phyloP scores from a whole-genome alignment of 2,329 filamentous ascomycete genomes.

The Coleophoma eucalyptorum region DNA sequence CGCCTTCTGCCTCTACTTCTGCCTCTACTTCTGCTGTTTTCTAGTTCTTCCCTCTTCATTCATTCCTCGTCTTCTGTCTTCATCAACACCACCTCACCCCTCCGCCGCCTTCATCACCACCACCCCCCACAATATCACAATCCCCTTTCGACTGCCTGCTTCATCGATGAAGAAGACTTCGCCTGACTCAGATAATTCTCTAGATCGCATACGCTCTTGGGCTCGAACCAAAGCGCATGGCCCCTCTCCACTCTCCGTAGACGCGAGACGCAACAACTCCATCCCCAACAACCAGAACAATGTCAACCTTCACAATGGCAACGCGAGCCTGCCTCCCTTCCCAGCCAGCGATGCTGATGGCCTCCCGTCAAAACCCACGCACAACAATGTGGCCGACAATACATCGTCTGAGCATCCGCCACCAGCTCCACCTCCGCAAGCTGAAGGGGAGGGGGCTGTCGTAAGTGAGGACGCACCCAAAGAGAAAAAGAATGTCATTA shows the following conservation, averaged over 20 bases:
- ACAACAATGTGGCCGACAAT: constrained; percentile 28
- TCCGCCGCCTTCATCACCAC: not conserved
- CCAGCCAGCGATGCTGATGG: constrained; percentile 21
- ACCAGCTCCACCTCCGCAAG: constrained; percentile 43
- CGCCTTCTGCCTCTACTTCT: too few relatives aligned
- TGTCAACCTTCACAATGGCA: constrained; percentile 13
- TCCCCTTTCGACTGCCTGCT: not conserved
- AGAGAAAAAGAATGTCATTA: constrained; percentile 20
- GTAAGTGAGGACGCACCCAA: constrained; percentile 32
- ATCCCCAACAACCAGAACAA: constrained; percentile 13
- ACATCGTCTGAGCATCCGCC: constrained; percentile 29
- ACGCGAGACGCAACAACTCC: constrained; percentile 20
- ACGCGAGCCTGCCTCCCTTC: constrained; percentile 15
- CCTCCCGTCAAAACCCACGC: constrained; percentile 22
- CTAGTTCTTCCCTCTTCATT: too few relatives aligned
- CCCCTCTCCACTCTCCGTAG: constrained; percentile 34
- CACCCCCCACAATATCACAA: not conserved
- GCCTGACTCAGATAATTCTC: constrained; percentile 43
- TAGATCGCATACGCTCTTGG: constrained; percentile 55
- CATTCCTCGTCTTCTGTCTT: not conserved
- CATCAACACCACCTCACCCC: not conserved
- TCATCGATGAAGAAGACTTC: constrained; percentile 60
- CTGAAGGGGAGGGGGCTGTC: constrained; percentile 54
- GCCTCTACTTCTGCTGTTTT: too few relatives aligned
- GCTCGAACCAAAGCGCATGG: constrained; percentile 52